phyloP scores from a whole-genome alignment of 345 rosid species.

The Chamaenerion angustifolium region DNA sequence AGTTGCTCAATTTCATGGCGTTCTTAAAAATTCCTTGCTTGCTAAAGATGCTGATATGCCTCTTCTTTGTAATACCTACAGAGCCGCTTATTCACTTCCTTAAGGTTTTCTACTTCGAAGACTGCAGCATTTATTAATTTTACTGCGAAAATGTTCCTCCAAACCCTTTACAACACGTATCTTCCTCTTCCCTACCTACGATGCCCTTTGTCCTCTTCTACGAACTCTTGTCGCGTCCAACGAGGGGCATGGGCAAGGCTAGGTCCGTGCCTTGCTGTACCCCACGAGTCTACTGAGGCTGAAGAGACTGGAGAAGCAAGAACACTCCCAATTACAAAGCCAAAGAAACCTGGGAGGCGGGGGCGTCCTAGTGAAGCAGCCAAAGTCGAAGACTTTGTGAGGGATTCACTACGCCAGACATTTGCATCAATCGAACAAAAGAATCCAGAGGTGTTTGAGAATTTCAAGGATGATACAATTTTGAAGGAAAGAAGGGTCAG shows the following conservation, averaged over 20 bases:
- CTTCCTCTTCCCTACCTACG: neutral
- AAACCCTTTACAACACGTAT: neutral
- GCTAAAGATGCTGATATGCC: too few relatives aligned
- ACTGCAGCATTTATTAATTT: neutral
- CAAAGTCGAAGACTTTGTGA: slow-evolving; percentile 71
- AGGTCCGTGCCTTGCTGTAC: slow-evolving; percentile 21
- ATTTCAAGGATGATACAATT: slow-evolving; percentile 22
- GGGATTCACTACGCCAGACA: slow-evolving; percentile 48
- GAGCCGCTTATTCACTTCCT: too few relatives aligned
- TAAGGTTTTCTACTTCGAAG: too few relatives aligned
- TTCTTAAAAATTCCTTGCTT: too few relatives aligned
- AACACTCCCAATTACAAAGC: slow-evolving; percentile 28
- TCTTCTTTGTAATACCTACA: too few relatives aligned
- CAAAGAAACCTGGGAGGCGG: slow-evolving; percentile 51
- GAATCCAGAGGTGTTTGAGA: slow-evolving; percentile 38
- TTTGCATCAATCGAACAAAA: slow-evolving; percentile 49
- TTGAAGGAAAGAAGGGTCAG: slow-evolving; percentile 26
- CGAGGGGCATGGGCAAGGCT: slow-evolving; percentile 7
- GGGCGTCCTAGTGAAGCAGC: slow-evolving; percentile 73
- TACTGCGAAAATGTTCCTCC: slow-evolving; percentile 1
- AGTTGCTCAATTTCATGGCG: too few relatives aligned
- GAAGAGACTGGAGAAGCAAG: slow-evolving; percentile 10
- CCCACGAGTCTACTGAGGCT: slow-evolving; percentile 15
- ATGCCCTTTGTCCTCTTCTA: slow-evolving; percentile 1
- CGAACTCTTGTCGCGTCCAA: neutral